Base-by-base conservation (phyloP, 495 filamentous ascomycete species). In the Aspergillus kassunensis region DNA sequence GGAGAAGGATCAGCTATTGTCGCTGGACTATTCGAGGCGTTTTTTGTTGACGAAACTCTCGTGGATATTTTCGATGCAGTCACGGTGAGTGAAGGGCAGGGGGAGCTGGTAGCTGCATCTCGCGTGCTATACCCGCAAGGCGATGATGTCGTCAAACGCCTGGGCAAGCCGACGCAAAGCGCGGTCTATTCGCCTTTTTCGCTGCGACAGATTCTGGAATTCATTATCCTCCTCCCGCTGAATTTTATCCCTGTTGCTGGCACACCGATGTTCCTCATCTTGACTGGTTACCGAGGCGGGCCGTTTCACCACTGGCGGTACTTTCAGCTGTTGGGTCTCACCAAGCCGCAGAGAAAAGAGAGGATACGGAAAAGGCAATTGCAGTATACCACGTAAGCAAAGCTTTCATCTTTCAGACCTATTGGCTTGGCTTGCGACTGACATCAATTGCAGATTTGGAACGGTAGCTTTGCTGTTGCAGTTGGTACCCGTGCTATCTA, bases 181-280 rank as follows among this genome's bases (percentile, higher is more conserved):
- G 79, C 81, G 2, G 69, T 81, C 23, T 87, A 86, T 59, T 74
- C 80, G 4, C 84, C 84, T 1, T 86, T 87, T 54, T 89, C 86
- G 48, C 56, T 88, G 12, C 78, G 81, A n/a, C 87, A 91, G 60
- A 90, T 90, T 47, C 55, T 84, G 47, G 87, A 92, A 66, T 84
- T 91, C 50, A 64, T 90, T n/a, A 63, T 88, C 34, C 76, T 85
- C 21, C 71, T 87, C 11, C 84, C 84, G 20, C 70, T 87, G 25
- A 86, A 83, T 57, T 79, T 87, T 39, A 77, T 87, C 7, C 84
- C 84, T 1, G 75, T 81, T 23, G 80, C 75, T 8, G 84, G 84
- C 5, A 76, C 78, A 1, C 83, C 83, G 0, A 72, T 86, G 59
- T 87, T 86, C 56, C 64, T 87, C 15, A 48, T 85, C 3, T 57